Evolutionary conservation across 2,329 filamentous ascomycete genomes (phyloP), one percentile per base, ranked within the genome.

Genomic region (Clonostachys rosea): DNA sequence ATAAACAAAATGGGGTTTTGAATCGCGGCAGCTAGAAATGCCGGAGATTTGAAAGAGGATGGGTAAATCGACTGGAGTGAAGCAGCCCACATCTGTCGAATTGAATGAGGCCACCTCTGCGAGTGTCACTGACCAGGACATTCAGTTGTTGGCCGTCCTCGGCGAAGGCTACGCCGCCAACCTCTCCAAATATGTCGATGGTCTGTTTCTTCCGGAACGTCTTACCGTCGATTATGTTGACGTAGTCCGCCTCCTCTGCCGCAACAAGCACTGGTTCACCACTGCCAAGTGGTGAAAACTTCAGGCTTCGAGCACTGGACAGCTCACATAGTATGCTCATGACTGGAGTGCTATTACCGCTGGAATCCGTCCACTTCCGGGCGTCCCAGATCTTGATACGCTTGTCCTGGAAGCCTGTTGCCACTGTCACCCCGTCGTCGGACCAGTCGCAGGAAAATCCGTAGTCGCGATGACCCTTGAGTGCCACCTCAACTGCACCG

Each of bases 401-500:
- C 60, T 78, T 84, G 62, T 92, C 88, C 63, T 92, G 87, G 51
- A 85, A 86, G 18, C 84, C 87, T 0, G 88, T 91, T 12, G 88
- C 88, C 17, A 91, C 76, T 12, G 83, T 85, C 68, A 83, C 83
- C 34, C 87, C 87, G 59, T 91, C 84, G 46, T 86, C 82, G 16
- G 87, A 84, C 88, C 88, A 92, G 54, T 86, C 87, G 57, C 86
- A 90, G 2, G 87, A 82, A 57, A 91, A 92, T 3, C 83, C 86
- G 54, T 77, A 87, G 58, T 91, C 87, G 13, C 71, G 72, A 58
- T 90, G 86, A 3, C 84, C 83, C 5, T 69, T 64, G 2, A 91
- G 75, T 24, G 69, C 66, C 54, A 84, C 74, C 52, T 78, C 73
- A 47, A 70, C 71, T 49, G 75, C 67, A 13, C 86, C 83, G 12